A percentile compares a stretch with the other conserved stretches of the same genome.
Conservation (phyloP, 2,329 filamentous ascomycete species). For the Ophioceras dolichostomum region DNA sequence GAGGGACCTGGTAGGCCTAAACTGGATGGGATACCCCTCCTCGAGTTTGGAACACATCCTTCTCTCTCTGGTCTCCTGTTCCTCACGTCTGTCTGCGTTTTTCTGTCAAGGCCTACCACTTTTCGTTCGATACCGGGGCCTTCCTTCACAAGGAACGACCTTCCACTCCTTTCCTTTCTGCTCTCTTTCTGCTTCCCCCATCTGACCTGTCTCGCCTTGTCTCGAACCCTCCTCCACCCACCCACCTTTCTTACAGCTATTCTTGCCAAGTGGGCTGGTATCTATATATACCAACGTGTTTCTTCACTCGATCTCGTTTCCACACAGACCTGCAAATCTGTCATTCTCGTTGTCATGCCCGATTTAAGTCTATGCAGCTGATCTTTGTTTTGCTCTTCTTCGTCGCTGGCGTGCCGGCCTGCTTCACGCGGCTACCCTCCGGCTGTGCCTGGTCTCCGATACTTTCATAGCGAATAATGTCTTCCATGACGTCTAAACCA, state of each 20-base stretch:
- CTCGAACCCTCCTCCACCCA: too few relatives aligned
- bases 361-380: neutral
- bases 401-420: neutral
- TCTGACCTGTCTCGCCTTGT: neutral
- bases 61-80: too few relatives aligned
- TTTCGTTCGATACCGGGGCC: neutral
- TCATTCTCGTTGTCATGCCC: neutral
- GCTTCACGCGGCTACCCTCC: too few relatives aligned
- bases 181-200: neutral
- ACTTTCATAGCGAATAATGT: too few relatives aligned
- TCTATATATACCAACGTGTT: neutral
- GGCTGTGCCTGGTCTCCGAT: too few relatives aligned
- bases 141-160: neutral
- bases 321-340: neutral
- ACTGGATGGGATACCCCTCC: neutral
- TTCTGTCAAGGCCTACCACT: neutral
- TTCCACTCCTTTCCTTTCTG: neutral
- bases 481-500: neutral
- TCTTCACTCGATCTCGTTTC: neutral
- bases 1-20: too few relatives aligned
- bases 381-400: neutral
- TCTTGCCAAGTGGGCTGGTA: too few relatives aligned
- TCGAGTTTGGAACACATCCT: neutral
- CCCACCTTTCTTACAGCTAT: too few relatives aligned
- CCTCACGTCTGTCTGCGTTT: neutral